Conservation (phyloP, 2,329 filamentous ascomycete species). For the Triangularia setosa region DNA sequence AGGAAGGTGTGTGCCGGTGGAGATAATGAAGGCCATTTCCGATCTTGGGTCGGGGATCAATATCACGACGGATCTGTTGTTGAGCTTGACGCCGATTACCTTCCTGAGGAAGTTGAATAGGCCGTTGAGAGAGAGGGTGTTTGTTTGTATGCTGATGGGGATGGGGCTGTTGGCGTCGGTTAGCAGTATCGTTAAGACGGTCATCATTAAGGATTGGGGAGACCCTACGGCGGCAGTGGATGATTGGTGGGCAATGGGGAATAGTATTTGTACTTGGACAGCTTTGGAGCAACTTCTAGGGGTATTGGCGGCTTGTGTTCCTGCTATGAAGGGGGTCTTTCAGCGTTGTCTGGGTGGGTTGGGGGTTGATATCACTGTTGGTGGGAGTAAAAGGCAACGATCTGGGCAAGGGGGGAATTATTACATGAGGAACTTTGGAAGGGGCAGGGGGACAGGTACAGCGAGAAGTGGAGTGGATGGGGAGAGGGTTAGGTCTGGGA, state of each 20-base stretch:
- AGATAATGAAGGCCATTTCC: slow-evolving; percentile 15
- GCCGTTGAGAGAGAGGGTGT: slow-evolving; percentile 22
- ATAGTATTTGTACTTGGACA: slow-evolving; percentile 24
- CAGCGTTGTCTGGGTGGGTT: slow-evolving; percentile 19
- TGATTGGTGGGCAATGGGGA: slow-evolving; percentile 18
- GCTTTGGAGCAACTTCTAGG: slow-evolving; percentile 23
- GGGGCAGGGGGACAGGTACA: not conserved
- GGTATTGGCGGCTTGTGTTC: slow-evolving; percentile 24
- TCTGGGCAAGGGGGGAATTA: slow-evolving; percentile 9
- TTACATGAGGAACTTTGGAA: slow-evolving; percentile 7
- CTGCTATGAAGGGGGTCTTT: slow-evolving; percentile 23
- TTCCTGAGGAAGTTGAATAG: slow-evolving; percentile 25
- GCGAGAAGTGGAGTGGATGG: not conserved
- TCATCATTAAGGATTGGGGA: slow-evolving; percentile 21
- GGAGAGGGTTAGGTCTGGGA: not conserved
- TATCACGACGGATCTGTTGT: slow-evolving; percentile 24
- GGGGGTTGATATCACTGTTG: slow-evolving; percentile 20
- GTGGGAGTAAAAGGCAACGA: slow-evolving; percentile 4
- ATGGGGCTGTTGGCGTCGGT: slow-evolving; percentile 24
- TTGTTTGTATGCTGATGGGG: slow-evolving; percentile 26
- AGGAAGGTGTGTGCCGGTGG: slow-evolving; percentile 15
- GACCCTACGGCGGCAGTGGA: slow-evolving; percentile 10
- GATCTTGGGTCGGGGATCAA: slow-evolving; percentile 21
- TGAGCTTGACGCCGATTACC: slow-evolving; percentile 22
- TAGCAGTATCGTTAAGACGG: slow-evolving; percentile 23